Evolutionary conservation across 2,329 filamentous ascomycete genomes (phyloP).

Genomic region (Tolypocladium tropicale): DNA sequence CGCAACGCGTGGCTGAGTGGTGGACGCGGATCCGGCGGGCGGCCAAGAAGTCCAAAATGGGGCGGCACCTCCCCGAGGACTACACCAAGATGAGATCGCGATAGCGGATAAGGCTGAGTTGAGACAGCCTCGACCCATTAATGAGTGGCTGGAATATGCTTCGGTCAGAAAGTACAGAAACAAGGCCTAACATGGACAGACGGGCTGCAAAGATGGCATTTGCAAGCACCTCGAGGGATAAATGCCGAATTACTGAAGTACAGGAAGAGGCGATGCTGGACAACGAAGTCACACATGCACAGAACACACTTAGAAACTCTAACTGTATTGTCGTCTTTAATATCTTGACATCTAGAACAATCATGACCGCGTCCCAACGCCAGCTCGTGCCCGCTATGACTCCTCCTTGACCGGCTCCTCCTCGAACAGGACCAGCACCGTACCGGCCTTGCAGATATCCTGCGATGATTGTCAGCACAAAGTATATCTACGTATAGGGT

Average conservation of each 20-base stretch:
- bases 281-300: too few relatives aligned
- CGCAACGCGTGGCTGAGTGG: slow-evolving; percentile 20
- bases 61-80: slow-evolving; percentile 22
- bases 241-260: too few relatives aligned
- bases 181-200: too few relatives aligned
- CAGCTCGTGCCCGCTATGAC: slow-evolving; percentile 8
- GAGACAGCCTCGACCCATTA: not conserved
- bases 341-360: not conserved
- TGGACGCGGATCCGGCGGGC: slow-evolving; percentile 22
- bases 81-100: slow-evolving; percentile 20
- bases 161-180: not conserved
- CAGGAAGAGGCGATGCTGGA: too few relatives aligned
- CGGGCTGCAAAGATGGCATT: too few relatives aligned
- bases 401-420: slow-evolving; percentile 27
- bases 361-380: slow-evolving; percentile 6
- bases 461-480: slow-evolving; percentile 20
- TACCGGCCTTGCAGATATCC: slow-evolving; percentile 73
- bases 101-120: not conserved
- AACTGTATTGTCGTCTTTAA: not conserved
- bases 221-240: too few relatives aligned
- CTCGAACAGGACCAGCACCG: slow-evolving; percentile 64
- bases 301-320: not conserved
- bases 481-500: not conserved
- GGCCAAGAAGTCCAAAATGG: slow-evolving; percentile 23
- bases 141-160: not conserved